These are phyloP conservation scores for Fusarium anthophilum DNA, from an alignment of 2,329 filamentous ascomycete species.

Conservation along the genomic window DNA sequence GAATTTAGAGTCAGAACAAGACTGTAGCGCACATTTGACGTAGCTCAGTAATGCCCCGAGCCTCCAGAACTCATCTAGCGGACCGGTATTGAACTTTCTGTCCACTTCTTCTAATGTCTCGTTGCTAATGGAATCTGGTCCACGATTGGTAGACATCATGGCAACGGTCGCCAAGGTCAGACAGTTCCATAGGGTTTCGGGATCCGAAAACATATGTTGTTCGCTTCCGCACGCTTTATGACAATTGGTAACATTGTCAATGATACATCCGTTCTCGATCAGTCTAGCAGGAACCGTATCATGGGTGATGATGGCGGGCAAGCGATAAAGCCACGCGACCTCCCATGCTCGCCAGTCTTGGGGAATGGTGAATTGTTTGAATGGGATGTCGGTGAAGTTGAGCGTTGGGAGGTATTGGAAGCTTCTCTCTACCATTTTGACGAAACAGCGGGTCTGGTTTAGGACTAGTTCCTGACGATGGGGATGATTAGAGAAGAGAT, in stretches of 20 bases:
- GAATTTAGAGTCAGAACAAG: background rate
- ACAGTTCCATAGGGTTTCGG: constrained; percentile 24
- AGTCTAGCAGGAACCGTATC: background rate
- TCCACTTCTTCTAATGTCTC: accelerated
- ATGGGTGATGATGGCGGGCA: background rate
- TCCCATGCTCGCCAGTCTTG: background rate
- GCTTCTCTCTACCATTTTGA: background rate
- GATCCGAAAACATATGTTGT: background rate
- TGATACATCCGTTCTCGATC: background rate
- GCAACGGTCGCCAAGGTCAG: constrained; percentile 4
- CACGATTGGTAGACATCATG: background rate
- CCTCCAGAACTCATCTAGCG: accelerated
- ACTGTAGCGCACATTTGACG: background rate
- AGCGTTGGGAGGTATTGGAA: background rate
- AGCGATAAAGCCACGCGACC: background rate
- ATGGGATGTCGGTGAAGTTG: background rate
- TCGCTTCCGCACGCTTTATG: background rate
- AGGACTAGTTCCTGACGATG: accelerated
- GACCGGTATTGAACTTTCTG: accelerated
- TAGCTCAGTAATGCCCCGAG: accelerated
- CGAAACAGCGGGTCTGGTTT: accelerated
- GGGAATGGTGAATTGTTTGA: background rate
- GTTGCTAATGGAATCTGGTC: background rate
- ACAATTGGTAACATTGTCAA: background rate
- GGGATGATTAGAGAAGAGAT: accelerated